Evolutionary conservation across 2,329 filamentous ascomycete genomes (phyloP), one percentile per base, ranked within the genome.

Genomic region (Aureobasidium sp.): DNA sequence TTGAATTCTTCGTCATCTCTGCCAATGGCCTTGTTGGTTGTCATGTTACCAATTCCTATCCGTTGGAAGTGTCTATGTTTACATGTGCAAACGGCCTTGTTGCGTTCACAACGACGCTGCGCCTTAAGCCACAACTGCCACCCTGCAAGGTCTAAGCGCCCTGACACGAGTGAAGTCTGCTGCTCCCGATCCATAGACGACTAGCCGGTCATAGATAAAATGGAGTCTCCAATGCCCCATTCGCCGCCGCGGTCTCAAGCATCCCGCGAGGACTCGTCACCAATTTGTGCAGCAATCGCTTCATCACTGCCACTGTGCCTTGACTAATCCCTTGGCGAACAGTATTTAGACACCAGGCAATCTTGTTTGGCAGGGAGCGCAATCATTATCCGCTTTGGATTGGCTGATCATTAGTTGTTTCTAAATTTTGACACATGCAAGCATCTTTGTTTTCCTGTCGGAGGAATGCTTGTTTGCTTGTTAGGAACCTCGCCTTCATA

Each of bases 91-190:
- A 55, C 51, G 37, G 36, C 17, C 37, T 20, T 52, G 50, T 52
- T 52, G 50, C 50, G 15, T 34, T 17, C 50, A 52, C 50, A 52
- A 39, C 50, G 50, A 52, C 50, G 50, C 50, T 55, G 37, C 37
- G 51, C 51, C 51, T 55, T 55, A 43, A 47, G 55, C 43, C 55
- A 48, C 55, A 59, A 59, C 55, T 59, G 41, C 55, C 32, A 47
- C 32, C 29, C n/a, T 48, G 43, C 43, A 34, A n/a, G 43, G 55
- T 39, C 55, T 59, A 48, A 59, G 55, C 55, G 41, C 32, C 55
- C 34, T 48, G 55, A 59, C 34, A 59, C 55, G 55, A 59, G 55
- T 44, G 20, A 59, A 4, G n/a, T 48, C 43, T 55, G 32, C 34
- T 52, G 51, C 51, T 55, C 34, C 55, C 44, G 55, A 59, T 48